These are phyloP conservation scores for Pisolithus microcarpus DNA, from an alignment of 768 basidiomycete genomes.

Conservation along the genomic window DNA sequence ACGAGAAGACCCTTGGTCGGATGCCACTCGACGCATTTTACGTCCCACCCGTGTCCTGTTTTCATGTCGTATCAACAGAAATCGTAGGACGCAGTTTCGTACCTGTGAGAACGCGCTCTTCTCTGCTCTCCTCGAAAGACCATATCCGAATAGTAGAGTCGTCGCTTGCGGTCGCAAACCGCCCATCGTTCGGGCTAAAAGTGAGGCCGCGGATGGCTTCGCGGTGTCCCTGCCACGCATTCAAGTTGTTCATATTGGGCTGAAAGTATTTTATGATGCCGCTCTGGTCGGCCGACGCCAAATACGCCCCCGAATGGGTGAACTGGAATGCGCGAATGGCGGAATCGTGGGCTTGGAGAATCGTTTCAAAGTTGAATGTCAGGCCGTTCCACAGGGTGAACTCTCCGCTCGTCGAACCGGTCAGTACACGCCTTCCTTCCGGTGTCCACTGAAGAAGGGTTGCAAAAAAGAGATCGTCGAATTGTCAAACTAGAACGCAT, in stretches of 20 bases:
- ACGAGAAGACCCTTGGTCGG: conserved; percentile 92
- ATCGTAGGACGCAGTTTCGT: background rate
- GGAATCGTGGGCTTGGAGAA: conserved; percentile 96
- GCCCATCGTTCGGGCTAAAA: conserved; percentile 86
- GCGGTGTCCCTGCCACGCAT: conserved; percentile 88
- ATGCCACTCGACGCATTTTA: conserved; percentile 98
- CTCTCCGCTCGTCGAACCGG: conserved; percentile 94
- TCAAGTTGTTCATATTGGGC: conserved; percentile 98
- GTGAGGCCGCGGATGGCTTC: conserved; percentile 89
- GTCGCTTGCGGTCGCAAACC: conserved; percentile 93
- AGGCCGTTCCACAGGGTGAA: conserved; percentile 99
- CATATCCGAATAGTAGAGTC: conserved; percentile 93
- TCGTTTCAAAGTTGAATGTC: conserved; percentile 99
- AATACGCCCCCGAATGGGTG: conserved; percentile 88
- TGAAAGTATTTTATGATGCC: conserved; percentile 99
- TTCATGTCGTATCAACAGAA: conserved; percentile 9
- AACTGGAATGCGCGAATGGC: conserved; percentile 87
- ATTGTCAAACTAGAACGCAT: background rate
- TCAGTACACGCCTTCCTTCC: conserved; percentile 86
- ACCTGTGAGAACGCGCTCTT: conserved; percentile 86
- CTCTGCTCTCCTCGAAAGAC: conserved; percentile 86
- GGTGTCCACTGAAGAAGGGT: conserved; percentile 83
- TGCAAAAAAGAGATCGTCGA: conserved; percentile 1
- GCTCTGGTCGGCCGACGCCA: conserved; percentile 87
- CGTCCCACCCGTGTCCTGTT: conserved; percentile 97